A percentile compares a stretch with the other conserved stretches of the same genome.
Evolutionary conservation across 768 basidiomycete genomes (phyloP).

Genomic region (Trametes cingulata): DNA sequence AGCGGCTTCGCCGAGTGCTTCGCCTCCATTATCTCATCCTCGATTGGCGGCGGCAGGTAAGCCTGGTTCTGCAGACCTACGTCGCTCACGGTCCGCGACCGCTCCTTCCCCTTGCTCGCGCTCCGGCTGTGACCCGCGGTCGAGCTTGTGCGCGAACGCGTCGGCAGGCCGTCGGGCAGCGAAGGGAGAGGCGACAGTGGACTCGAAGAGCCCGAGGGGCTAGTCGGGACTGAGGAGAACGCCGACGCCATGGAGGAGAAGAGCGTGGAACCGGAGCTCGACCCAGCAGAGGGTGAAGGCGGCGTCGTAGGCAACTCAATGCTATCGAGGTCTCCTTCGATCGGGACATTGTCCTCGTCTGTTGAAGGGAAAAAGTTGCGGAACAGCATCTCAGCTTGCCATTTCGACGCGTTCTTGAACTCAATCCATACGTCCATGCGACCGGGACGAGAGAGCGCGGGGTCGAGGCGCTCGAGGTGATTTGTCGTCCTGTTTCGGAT

Average conservation of each 20-base stretch:
- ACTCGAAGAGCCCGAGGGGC: slow-evolving; percentile 36
- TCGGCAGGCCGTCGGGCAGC: slow-evolving; percentile 14
- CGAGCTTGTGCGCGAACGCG: slow-evolving; percentile 12
- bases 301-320: slow-evolving; percentile 45
- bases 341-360: slow-evolving; percentile 45
- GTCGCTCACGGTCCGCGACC: slow-evolving; percentile 22
- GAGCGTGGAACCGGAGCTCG: slow-evolving; percentile 49
- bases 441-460: slow-evolving; percentile 88
- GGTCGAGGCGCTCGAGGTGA: slow-evolving; percentile 87
- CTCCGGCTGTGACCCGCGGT: neutral
- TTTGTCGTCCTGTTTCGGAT: slow-evolving; percentile 68
- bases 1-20: slow-evolving; percentile 68
- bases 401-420: slow-evolving; percentile 83
- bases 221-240: slow-evolving; percentile 41
- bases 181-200: slow-evolving; percentile 29
- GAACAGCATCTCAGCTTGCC: slow-evolving; percentile 86
- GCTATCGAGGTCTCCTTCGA: slow-evolving; percentile 47
- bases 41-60: slow-evolving; percentile 62
- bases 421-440: slow-evolving; percentile 93
- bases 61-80: slow-evolving; percentile 36
- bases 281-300: slow-evolving; percentile 37
- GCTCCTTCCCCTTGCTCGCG: slow-evolving; percentile 6
- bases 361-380: slow-evolving; percentile 87
- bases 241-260: slow-evolving; percentile 50
- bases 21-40: slow-evolving; percentile 56